Evolutionary conservation across 257 asterid genomes (phyloP), one percentile per base, ranked within the genome.

Genomic region (Nicotiana benthamiana): DNA sequence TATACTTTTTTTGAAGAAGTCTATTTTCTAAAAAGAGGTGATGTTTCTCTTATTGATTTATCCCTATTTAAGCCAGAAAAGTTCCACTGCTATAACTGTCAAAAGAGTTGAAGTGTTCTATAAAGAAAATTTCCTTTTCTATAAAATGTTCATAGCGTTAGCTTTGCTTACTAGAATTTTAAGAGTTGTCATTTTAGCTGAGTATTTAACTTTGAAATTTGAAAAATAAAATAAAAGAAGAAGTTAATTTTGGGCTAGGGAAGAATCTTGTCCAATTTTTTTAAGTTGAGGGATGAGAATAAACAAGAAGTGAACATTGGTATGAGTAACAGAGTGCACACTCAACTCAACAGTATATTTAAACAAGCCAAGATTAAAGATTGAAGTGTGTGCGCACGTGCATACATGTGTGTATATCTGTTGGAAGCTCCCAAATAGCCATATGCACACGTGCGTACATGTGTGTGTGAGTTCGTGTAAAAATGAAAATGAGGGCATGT

Each of bases 311-410:
- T 80, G 85, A 84, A 77, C 85, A 87, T 79, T 83, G 86, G 90
- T 86, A 85, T 61, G 54, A 83, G 87, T 72, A 34, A 65, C 75
- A 66, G 52, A 57, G 80, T 82, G 76, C 87, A 56, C 28, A 81
- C 34, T 80, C 75, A 81, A 56, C 76, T 79, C 34, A 78, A 83
- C 66, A 79, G 54, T 30, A 59, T 26, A 57, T 72, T 65, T 48
- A 78, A 46, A 12, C 30, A 46, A 82, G 75, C 68, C 75, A 56
- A 76, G 72, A 32, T 64, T 77, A 66, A 85, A 85, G 92, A 90
- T 93, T 86, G 95, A 92, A 86, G 86, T 85, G 92, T 92, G 98
- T 88, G 96, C 91, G 91, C 97, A 93, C 98, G 97, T 93, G 96
- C 87, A 86, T 76, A 88, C 97, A 93, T 85, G 98, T 93, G 97